phyloP scores from a whole-genome alignment of 352 stramenopile species.

The Phytopythium mirpurense region DNA sequence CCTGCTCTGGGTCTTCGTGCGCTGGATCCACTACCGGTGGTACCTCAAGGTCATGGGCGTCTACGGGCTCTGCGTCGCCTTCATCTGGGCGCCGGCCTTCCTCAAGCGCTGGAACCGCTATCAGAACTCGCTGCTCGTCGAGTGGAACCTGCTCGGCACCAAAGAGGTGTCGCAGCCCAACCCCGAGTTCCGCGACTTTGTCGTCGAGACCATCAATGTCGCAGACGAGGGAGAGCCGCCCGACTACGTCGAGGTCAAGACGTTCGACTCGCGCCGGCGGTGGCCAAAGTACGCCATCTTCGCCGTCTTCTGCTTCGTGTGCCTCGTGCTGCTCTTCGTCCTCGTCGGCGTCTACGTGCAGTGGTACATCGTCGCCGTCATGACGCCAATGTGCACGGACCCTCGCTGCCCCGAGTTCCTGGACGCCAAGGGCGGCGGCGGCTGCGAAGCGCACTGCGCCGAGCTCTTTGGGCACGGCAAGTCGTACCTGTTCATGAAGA shows the following conservation, averaged over 20 bases:
- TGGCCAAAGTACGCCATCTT: slow-evolving; percentile 60
- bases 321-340: slow-evolving; percentile 44
- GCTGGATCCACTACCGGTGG: slow-evolving; percentile 48
- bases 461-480: slow-evolving; percentile 44
- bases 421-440: slow-evolving; percentile 10
- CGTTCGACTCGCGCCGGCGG: slow-evolving; percentile 40
- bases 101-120: slow-evolving; percentile 57
- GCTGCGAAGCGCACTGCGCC: slow-evolving; percentile 39
- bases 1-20: slow-evolving; percentile 50
- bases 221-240: slow-evolving; percentile 42
- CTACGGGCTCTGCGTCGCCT: slow-evolving; percentile 43
- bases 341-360: slow-evolving; percentile 58
- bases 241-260: slow-evolving; percentile 57
- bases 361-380: slow-evolving; percentile 68
- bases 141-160: slow-evolving; percentile 55
- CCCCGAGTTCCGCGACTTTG: slow-evolving; percentile 42
- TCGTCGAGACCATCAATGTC: slow-evolving; percentile 60
- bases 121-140: slow-evolving; percentile 56
- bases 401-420: slow-evolving; percentile 43
- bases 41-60: slow-evolving; percentile 47
- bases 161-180: slow-evolving; percentile 46
- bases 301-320: slow-evolving; percentile 38
- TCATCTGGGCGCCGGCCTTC: slow-evolving; percentile 50
- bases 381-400: slow-evolving; percentile 60
- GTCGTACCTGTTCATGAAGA: slow-evolving; percentile 42